Base-by-base conservation (phyloP, 2,329 filamentous ascomycete genomes). In the Alternaria infectoria region DNA sequence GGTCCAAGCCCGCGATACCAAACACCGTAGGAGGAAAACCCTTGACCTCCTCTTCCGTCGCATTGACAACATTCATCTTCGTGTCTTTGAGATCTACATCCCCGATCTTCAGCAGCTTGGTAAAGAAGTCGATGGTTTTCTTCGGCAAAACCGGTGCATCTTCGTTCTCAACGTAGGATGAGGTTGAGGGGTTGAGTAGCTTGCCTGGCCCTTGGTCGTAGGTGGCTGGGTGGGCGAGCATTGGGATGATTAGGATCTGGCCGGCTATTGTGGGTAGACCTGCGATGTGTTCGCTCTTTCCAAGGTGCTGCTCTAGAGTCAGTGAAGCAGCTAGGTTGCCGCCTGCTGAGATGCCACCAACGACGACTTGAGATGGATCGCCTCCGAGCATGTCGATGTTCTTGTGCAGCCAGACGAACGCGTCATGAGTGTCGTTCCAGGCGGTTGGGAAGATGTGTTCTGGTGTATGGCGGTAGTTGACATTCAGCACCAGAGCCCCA, bases 381-480 rank as follows among this genome's bases (percentile, higher is more conserved):
- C 81, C 80, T 15, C 78, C 79, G 5, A 86, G 28, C 30, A 71
- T 59, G 0, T 71, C 66, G 1, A 83, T 80, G 60, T 85, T 76
- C 13, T 77, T 74, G 54, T 87, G 83, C 0, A 86, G 71, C 87
- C 87, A 90, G 17, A 81, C 77, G 30, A 88, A 85, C 0, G 83
- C 82, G 49, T 89, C 87, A 61, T 86, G 83, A 0, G 80, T 74
- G 50, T 90, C 88, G 46, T 85, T 64, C 83, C 83, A 87, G 0
- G 83, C 81, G 0, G 81, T 84, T 0, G 87, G 88, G 60, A 85
- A 89, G 0, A 62, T 68, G 64, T 82, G 76, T 55, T 88, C 84
- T 0, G 87, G 87, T 0, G 86, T 87, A 68, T 89, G 87, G 0
- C 88, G 83, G 70, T 89, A 89, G 66, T 87, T 86, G 12, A 88